Percentiles rank a stretch among this genome's conserved stretches.
These are phyloP conservation scores for Pistacia integerrima DNA, from an alignment of 345 rosid species.

Conservation along the genomic window DNA sequence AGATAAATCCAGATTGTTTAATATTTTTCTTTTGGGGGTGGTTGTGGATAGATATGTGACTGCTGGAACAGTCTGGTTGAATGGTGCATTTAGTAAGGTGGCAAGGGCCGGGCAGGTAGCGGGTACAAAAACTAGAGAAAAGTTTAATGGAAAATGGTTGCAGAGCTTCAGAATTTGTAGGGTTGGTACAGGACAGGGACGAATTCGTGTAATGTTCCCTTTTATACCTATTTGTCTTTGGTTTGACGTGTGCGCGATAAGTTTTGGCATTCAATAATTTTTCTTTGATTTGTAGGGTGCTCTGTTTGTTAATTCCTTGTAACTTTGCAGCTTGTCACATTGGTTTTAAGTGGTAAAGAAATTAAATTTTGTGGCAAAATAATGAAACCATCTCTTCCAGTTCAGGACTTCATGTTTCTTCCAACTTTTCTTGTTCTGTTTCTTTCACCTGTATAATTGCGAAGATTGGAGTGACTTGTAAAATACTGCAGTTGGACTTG, in stretches of 20 bases:
- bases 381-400: background rate
- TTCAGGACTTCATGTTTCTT: background rate
- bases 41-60: constrained; percentile 61
- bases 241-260: constrained; percentile 29
- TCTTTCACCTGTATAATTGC: background rate
- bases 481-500: too few species aligned
- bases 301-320: constrained; percentile 17
- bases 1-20: background rate
- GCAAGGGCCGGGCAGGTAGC: constrained; percentile 91
- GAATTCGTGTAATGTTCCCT: constrained; percentile 18
- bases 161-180: constrained; percentile 16
- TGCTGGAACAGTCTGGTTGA: constrained; percentile 88
- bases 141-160: constrained; percentile 37
- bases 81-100: constrained; percentile 83
- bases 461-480: too few species aligned
- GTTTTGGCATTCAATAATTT: background rate
- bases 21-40: constrained; percentile 12
- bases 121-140: constrained; percentile 83
- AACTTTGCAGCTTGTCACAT: constrained; percentile 23
- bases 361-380: constrained; percentile 17
- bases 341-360: constrained; percentile 13
- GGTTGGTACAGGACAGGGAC: constrained; percentile 17
- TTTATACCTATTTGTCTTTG: constrained; percentile 15
- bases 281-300: constrained; percentile 38
- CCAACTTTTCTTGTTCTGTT: too few species aligned